Base-by-base conservation (phyloP, 495 filamentous ascomycete species). In the Talaromyces liani region DNA sequence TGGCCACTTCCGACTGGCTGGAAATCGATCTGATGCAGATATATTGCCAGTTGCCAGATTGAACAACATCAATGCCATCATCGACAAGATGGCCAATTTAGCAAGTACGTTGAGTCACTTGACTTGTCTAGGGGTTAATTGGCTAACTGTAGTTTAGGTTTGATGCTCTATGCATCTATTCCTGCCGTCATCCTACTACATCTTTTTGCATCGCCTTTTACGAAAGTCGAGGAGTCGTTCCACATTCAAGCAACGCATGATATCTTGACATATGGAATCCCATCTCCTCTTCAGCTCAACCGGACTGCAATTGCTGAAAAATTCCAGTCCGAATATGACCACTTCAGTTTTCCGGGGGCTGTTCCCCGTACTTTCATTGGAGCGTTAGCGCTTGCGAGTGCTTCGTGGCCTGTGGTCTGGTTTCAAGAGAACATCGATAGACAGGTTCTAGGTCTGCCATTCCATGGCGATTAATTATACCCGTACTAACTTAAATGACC, bases 211-310 rank as follows among this genome's bases (percentile, higher is more conserved):
- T 87, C 95, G 16, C 95, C 94, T 1, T 97, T 94, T 78, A 97
- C 95, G 57, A 99, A 99, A 75, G 95, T 99, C 62, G 94, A 99
- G 72, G 94, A 99, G 77, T 97, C 93, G 0, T 99, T 99, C 83
- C 96, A 96, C 68, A 86, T 98, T 60, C 94, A 99, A 72, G 94
- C 94, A 0, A 87, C 87, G 6, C 95, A 98, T 74, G 94, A 99
- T 70, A 88, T 98, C 36, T 70, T 94, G 16, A 83, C 80, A 3
- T 92, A 92, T 73, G 91, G 92, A 1, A 84, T 92, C 33, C 88
- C 92, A 0, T 82, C 74, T 7, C 60, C 60, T 54, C 5, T 58
- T 36, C 24, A 16, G 34, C 60, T 62, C 12, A 41, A 49, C 3
- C 14, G 4, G 34, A 71, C 64, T 20, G 76, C 90, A 69, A 68